Evolutionary conservation across 2,329 filamentous ascomycete species (phyloP).

Genomic region (Talaromyces sp.): DNA sequence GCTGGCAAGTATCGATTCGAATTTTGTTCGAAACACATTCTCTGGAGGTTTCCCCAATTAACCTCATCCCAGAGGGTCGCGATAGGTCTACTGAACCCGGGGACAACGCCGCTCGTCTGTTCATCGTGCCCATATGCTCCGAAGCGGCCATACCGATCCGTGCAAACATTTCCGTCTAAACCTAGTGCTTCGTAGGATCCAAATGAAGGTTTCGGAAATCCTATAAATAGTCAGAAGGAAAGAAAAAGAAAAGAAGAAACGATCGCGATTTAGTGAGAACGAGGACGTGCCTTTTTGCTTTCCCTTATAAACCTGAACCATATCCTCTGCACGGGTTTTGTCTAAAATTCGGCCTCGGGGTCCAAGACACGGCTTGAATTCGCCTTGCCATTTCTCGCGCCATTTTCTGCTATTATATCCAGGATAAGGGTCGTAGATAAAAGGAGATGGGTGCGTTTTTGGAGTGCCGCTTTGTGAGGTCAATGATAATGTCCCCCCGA

Average conservation of each 20-base stretch:
- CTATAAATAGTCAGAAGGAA: slow-evolving; percentile 16
- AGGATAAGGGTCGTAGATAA: neutral
- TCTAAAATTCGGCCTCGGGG: neutral
- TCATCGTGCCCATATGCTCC: slow-evolving; percentile 48
- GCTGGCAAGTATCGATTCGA: slow-evolving; percentile 52
- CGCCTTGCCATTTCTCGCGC: neutral
- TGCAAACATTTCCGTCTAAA: slow-evolving; percentile 61
- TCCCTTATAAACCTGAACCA: neutral
- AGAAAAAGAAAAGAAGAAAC: neutral
- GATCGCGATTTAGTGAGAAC: neutral
- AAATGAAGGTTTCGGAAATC: slow-evolving; percentile 58
- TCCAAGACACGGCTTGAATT: neutral
- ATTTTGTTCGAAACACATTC: slow-evolving; percentile 62
- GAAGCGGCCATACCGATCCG: slow-evolving; percentile 63
- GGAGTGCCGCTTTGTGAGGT: neutral
- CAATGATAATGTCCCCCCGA: neutral
- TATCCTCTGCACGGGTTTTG: neutral
- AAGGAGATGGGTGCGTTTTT: neutral
- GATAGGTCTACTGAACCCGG: slow-evolving; percentile 18
- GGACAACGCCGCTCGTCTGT: slow-evolving; percentile 12
- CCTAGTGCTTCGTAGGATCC: slow-evolving; percentile 60
- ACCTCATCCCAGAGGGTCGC: slow-evolving; percentile 54
- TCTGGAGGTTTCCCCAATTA: slow-evolving; percentile 68
- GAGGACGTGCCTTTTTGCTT: neutral
- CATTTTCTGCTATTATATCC: neutral